Percentiles rank a stretch among this genome's conserved stretches.
phyloP scores from a whole-genome alignment of 2,329 filamentous ascomycete species.

The Exophiala bonariae region DNA sequence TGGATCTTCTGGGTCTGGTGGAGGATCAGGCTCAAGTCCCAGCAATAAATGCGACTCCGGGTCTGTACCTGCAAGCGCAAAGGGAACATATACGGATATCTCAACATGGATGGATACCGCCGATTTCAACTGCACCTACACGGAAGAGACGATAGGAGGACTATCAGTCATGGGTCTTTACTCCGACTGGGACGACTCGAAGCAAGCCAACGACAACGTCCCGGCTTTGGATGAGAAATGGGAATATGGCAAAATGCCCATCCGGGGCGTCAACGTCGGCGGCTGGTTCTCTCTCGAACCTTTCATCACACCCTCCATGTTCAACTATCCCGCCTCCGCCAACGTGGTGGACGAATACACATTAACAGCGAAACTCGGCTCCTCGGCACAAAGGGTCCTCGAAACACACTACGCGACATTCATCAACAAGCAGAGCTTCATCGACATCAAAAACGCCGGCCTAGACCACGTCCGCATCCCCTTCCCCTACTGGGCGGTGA shows the following conservation, averaged over 20 bases:
- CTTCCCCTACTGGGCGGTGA: constrained; percentile 92
- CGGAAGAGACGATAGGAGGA: constrained; percentile 76
- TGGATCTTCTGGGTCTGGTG: constrained; percentile 41
- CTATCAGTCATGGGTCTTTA: constrained; percentile 90
- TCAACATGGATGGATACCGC: constrained; percentile 87
- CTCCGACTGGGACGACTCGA: constrained; percentile 80
- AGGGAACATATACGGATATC: constrained; percentile 79
- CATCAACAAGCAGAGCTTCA: constrained; percentile 79
- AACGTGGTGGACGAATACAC: constrained; percentile 87
- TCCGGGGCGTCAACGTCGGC: constrained; percentile 87
- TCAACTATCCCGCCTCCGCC: constrained; percentile 63
- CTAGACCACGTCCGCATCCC: constrained; percentile 97
- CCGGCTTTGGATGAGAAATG: constrained; percentile 74
- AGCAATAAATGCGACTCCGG: constrained; percentile 51
- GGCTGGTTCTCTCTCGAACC: constrained; percentile 94
- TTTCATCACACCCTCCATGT: constrained; percentile 92
- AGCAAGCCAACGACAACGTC: constrained; percentile 74
- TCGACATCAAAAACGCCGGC: constrained; percentile 80
- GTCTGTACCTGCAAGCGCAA: constrained; percentile 65
- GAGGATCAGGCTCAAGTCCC: constrained; percentile 34
- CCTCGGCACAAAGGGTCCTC: constrained; percentile 60
- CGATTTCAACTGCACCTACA: constrained; percentile 95
- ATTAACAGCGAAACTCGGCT: constrained; percentile 69
- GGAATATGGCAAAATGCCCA: constrained; percentile 75
- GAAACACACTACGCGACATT: constrained; percentile 92